Evolutionary conservation across 2,329 filamentous ascomycete genomes (phyloP).

Genomic region (Tolypocladium tropicale): DNA sequence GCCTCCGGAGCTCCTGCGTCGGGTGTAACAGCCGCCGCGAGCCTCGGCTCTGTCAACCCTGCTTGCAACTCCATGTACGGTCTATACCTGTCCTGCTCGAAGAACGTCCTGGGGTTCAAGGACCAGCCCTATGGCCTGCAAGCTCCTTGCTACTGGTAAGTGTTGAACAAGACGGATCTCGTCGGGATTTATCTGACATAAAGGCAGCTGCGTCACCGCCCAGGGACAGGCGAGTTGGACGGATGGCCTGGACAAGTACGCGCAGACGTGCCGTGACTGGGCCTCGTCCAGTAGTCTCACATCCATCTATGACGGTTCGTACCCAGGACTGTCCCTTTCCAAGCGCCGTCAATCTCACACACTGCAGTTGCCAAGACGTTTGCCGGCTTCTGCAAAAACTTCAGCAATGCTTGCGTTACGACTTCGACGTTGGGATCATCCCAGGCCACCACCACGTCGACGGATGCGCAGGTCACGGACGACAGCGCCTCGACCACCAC

Average conservation of each 20-base stretch:
- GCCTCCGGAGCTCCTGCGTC: neutral
- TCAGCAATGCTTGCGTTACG: conserved; percentile 16
- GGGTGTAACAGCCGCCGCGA: neutral
- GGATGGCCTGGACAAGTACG: conserved; percentile 18
- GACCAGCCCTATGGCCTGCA: conserved; percentile 14
- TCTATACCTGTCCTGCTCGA: conserved; percentile 15
- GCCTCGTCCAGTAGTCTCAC: conserved; percentile 15
- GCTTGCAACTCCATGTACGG: conserved; percentile 17
- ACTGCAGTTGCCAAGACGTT: conserved; percentile 16
- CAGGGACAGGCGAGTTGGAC: conserved; percentile 14
- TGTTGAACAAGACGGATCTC: too few relatives aligned
- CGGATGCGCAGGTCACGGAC: neutral
- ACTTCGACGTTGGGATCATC: conserved; percentile 1
- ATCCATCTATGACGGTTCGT: conserved; percentile 15
- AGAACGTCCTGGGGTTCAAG: conserved; percentile 13
- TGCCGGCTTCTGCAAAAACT: conserved; percentile 18
- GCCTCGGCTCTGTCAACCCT: conserved; percentile 6
- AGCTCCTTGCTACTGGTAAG: conserved; percentile 23
- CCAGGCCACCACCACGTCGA: conserved; percentile 1
- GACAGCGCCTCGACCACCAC: neutral
- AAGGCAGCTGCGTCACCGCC: conserved; percentile 11
- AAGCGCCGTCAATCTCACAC: neutral
- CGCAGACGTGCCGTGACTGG: conserved; percentile 19
- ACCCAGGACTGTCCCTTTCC: too few relatives aligned
- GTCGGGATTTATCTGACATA: neutral